These are phyloP conservation scores for Magnaporthales sp. DNA, from an alignment of 2,329 filamentous ascomycete genomes.

Conservation along the genomic window DNA sequence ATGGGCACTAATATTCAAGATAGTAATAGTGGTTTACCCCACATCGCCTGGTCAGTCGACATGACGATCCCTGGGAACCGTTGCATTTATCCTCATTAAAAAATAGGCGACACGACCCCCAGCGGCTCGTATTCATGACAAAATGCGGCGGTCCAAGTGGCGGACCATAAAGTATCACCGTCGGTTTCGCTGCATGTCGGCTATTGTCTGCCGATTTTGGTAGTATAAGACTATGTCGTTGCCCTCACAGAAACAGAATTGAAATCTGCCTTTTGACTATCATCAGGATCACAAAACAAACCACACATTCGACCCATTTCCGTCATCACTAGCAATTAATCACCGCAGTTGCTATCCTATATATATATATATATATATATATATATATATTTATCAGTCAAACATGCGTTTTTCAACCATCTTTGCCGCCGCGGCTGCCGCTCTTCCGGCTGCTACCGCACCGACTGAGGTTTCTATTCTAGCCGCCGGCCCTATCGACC, in stretches of 20 bases:
- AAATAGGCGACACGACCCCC: background rate
- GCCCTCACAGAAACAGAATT: background rate
- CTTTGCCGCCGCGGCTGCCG: background rate
- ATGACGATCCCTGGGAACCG: background rate
- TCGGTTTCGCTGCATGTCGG: background rate
- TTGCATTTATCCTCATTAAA: background rate
- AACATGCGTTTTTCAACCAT: constrained; percentile 3
- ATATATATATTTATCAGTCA: no score
- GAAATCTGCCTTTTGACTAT: background rate
- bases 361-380: no score
- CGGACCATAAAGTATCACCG: background rate
- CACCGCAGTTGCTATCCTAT: background rate
- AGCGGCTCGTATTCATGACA: background rate
- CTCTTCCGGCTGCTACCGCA: background rate
- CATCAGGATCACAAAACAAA: background rate
- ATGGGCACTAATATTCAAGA: background rate
- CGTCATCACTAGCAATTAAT: background rate
- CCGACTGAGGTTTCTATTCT: background rate
- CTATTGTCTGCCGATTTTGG: background rate
- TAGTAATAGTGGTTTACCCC: background rate
- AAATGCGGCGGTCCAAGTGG: background rate
- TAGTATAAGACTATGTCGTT: background rate
- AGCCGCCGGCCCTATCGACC: background rate
- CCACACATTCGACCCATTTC: background rate
- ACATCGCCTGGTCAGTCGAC: background rate